Percentiles rank a stretch among this genome's conserved stretches.
phyloP scores from a whole-genome alignment of 2,329 filamentous ascomycete genomes.

The Venturia effusa region DNA sequence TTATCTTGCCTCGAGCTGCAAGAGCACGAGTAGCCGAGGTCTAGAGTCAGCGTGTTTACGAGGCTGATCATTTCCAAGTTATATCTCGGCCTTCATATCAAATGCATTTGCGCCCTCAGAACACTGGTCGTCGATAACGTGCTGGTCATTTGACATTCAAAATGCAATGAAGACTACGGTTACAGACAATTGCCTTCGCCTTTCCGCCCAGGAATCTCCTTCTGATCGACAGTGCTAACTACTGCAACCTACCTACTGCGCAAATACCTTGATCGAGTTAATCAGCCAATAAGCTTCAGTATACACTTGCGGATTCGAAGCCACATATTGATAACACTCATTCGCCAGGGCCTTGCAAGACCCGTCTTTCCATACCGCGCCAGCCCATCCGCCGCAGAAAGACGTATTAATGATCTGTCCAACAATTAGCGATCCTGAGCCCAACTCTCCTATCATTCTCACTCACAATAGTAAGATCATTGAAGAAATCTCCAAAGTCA shows the following conservation, averaged over 20 bases:
- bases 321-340: constrained; percentile 64
- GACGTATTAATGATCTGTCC: constrained; percentile 38
- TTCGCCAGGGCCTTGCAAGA: constrained; percentile 47
- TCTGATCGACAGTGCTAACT: background rate
- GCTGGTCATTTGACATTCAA: no score
- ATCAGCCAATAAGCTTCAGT: constrained; percentile 66
- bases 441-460: background rate
- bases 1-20: no score
- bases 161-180: no score
- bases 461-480: constrained; percentile 36
- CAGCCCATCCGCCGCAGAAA: constrained; percentile 47
- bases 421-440: background rate
- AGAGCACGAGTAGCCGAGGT: no score
- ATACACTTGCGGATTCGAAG: constrained; percentile 59
- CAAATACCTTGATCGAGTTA: constrained; percentile 30
- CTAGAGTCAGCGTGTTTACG: no score
- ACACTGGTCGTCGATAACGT: no score
- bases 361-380: constrained; percentile 29
- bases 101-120: no score
- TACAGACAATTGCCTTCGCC: no score
- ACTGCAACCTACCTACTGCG: background rate
- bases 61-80: no score
- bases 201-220: no score
- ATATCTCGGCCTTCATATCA: no score
- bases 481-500: constrained; percentile 60